phyloP scores from a whole-genome alignment of 768 basidiomycete species.

The Phanerodontia chrysosporium region DNA sequence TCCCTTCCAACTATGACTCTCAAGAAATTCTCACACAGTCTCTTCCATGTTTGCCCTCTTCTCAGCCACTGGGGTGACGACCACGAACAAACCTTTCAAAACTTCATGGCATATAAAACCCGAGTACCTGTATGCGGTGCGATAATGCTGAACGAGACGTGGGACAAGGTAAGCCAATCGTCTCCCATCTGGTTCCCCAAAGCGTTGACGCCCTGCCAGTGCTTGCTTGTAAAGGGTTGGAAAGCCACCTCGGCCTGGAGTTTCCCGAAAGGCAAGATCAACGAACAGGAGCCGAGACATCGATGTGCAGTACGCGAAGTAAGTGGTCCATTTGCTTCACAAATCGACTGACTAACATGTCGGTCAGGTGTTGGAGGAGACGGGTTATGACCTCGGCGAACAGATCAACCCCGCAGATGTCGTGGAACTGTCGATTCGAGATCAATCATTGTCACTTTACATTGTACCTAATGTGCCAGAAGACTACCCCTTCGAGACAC shows the following conservation, averaged over 20 bases:
- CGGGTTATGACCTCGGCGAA: slow-evolving; percentile 82
- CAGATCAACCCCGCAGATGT: slow-evolving; percentile 63
- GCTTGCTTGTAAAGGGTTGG: slow-evolving; percentile 97
- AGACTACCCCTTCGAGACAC: slow-evolving; percentile 84
- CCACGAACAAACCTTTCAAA: slow-evolving; percentile 81
- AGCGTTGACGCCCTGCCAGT: slow-evolving; percentile 43
- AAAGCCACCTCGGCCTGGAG: slow-evolving; percentile 96
- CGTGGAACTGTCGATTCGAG: slow-evolving; percentile 83
- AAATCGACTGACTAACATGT: not conserved
- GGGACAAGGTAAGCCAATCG: slow-evolving; percentile 74
- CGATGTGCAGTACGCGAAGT: slow-evolving; percentile 93
- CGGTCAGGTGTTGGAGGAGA: slow-evolving; percentile 91
- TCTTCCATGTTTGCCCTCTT: slow-evolving; percentile 83
- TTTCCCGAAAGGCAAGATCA: slow-evolving; percentile 99
- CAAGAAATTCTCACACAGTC: slow-evolving; percentile 88
- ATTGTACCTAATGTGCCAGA: slow-evolving; percentile 88
- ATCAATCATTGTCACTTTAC: slow-evolving; percentile 88
- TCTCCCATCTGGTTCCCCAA: slow-evolving; percentile 1
- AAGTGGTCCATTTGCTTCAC: slow-evolving; percentile 18
- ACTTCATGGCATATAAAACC: slow-evolving; percentile 95
- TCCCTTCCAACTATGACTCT: slow-evolving; percentile 83
- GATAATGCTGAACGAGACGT: slow-evolving; percentile 87
- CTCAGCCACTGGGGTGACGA: slow-evolving; percentile 80
- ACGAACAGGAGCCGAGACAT: slow-evolving; percentile 80
- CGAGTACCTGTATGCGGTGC: slow-evolving; percentile 97